Percentiles rank a stretch among this genome's conserved stretches.
These are phyloP conservation scores for Leucogyrophana mollusca DNA, from an alignment of 768 basidiomycete species.

Conservation along the genomic window DNA sequence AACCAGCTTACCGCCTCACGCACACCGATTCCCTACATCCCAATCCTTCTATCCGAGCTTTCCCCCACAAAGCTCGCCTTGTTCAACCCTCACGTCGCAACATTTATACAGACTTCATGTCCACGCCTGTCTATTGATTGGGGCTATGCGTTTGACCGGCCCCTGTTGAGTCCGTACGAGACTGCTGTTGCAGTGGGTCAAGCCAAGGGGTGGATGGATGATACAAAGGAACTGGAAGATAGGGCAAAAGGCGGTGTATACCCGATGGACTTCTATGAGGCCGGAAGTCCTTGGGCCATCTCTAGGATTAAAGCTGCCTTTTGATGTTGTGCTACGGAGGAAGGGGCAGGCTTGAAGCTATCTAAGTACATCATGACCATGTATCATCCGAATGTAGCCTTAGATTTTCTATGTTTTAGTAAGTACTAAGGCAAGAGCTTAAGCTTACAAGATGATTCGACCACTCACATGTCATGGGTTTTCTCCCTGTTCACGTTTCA, in stretches of 20 bases:
- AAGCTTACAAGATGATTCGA: too few species aligned
- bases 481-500: too few species aligned
- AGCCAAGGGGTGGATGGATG: conserved; percentile 66
- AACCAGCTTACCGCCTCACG: conserved; percentile 59
- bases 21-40: conserved; percentile 71
- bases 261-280: conserved; percentile 96
- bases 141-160: conserved; percentile 93
- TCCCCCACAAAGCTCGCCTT: conserved; percentile 91
- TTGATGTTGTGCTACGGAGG: too few species aligned
- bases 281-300: conserved; percentile 73
- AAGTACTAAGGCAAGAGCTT: too few species aligned
- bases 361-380: too few species aligned
- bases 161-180: conserved; percentile 92
- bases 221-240: conserved; percentile 21
- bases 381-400: too few species aligned
- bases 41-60: conserved; percentile 94
- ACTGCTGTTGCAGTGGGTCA: conserved; percentile 75
- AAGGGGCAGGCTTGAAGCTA: too few species aligned
- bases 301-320: conserved; percentile 59
- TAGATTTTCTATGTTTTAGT: too few species aligned
- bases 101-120: conserved; percentile 96
- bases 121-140: conserved; percentile 97
- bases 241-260: conserved; percentile 44
- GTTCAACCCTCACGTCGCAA: conserved; percentile 76
- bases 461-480: too few species aligned